phyloP scores from a whole-genome alignment of 306 rosid genomes.

The Heteromeles arbutifolia region DNA sequence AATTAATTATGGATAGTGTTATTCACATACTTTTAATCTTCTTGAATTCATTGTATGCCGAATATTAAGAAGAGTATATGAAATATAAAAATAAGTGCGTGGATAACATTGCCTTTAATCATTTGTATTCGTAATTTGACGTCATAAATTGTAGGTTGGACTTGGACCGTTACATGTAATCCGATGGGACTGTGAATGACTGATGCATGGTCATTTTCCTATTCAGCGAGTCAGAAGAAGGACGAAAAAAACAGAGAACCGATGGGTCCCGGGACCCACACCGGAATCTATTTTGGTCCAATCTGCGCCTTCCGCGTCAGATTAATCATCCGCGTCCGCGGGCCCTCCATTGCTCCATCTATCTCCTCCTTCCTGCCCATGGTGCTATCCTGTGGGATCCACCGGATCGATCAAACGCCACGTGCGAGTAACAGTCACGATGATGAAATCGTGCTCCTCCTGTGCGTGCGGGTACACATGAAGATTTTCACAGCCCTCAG shows the following conservation, averaged over 20 bases:
- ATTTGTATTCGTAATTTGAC: not conserved
- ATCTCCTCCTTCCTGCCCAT: not conserved
- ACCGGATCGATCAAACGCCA: not conserved
- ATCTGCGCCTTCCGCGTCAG: not conserved
- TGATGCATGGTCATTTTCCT: not conserved
- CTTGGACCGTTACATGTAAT: not conserved
- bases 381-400: not conserved
- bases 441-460: not conserved
- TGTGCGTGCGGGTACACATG: not conserved
- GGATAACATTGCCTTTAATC: too few species aligned
- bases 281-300: not conserved
- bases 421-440: not conserved
- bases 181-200: not conserved
- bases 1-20: too few species aligned
- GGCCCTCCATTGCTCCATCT: not conserved
- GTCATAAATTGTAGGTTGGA: not conserved
- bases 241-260: not conserved
- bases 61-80: rapidly evolving
- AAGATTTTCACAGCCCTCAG: not conserved
- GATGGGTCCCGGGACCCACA: not conserved
- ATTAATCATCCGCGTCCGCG: not conserved
- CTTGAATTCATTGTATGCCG: rapidly evolving
- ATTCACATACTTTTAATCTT: too few species aligned
- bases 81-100: too few species aligned
- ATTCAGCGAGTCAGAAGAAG: not conserved